phyloP scores from a whole-genome alignment of 176 grass and related monocot species.

The Triticum aestivum region DNA sequence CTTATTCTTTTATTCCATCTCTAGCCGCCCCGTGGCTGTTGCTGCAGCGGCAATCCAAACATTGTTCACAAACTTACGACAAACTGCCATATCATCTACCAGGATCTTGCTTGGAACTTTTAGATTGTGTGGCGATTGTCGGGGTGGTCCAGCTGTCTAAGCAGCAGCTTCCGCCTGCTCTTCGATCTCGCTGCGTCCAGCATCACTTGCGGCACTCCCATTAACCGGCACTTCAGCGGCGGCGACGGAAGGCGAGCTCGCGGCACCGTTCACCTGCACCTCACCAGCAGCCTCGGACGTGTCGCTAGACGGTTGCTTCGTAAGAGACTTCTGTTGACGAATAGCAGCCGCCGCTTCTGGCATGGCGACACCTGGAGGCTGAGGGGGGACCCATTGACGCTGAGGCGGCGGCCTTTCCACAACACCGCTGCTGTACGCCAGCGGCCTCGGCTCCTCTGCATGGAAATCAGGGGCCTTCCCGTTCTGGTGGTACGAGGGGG shows the following conservation, averaged over 20 bases:
- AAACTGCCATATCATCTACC: constrained; percentile 11
- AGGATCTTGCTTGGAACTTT: not conserved
- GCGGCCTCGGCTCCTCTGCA: constrained; percentile 38
- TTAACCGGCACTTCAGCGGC: not conserved
- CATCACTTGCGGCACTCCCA: not conserved
- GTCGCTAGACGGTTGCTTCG: constrained; percentile 42
- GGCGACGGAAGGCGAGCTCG: constrained; percentile 11
- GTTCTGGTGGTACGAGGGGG: constrained; percentile 43
- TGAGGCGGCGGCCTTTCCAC: constrained; percentile 41
- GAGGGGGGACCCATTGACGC: constrained; percentile 70
- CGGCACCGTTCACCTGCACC: constrained; percentile 27
- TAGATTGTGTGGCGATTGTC: not conserved
- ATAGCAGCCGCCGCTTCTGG: constrained; percentile 74
- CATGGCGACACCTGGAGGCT: constrained; percentile 64
- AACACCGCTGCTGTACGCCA: constrained; percentile 21
- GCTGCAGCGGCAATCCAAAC: not conserved
- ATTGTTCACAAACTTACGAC: constrained; percentile 1
- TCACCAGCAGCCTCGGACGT: constrained; percentile 13
- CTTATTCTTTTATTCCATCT: constrained; percentile 15
- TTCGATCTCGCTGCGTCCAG: constrained; percentile 28
- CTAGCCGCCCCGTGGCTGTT: too few species aligned
- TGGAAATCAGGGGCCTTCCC: constrained; percentile 45
- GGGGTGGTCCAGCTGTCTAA: not conserved
- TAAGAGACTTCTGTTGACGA: constrained; percentile 48
- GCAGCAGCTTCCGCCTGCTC: constrained; percentile 10